Base-by-base conservation (phyloP, 495 filamentous ascomycete species). In the Aspergillus biplanus region DNA sequence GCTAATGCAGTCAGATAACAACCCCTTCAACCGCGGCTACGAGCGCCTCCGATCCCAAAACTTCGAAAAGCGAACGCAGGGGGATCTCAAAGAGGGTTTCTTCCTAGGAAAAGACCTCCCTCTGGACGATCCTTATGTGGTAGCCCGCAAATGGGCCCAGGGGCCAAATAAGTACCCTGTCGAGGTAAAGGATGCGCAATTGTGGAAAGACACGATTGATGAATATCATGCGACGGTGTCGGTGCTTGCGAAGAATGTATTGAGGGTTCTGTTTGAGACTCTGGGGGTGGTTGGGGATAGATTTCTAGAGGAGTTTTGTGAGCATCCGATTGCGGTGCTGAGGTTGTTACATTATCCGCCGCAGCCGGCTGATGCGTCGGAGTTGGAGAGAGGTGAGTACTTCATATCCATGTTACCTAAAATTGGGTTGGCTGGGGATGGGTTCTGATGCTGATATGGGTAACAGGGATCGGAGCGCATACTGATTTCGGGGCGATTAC, bases 401-500 rank as follows among this genome's bases (percentile, higher is more conserved):
- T 6, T 18, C 6, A 4, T 18, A n/a, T 8, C 21, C 7, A 33
- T 33, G n/a, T 15, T n/a, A 1, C 55, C 12, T 4, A 5, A 15
- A n/a, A 6, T 12, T 0, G 16, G 21, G 15, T 12, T 21, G 3
- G 5, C 54, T 4, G 39, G 7, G 15, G n/a, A 44, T 44, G 39
- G 39, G 0, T 11, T 11, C 39, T 44, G 18, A 49, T 16, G 7
- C 7, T 18, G 7, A 2, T n/a, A 48, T n/a, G 1, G 12, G 8
- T 5, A 8, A 8, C 46, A 72, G 81, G 57, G 64, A 80, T 67
- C 65, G 83, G 81, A 12, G 83, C 82, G 0, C 83, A 86, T 58
- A 84, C 79, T 0, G 83, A 85, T 66, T 85, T 76, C 70, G 78
- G 81, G 15, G 74, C 69, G 7, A 69, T 83, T 3, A 83, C 82